Evolutionary conservation across 169 alveolate genomes (phyloP).

Genomic region (Plasmodium coatneyi): DNA sequence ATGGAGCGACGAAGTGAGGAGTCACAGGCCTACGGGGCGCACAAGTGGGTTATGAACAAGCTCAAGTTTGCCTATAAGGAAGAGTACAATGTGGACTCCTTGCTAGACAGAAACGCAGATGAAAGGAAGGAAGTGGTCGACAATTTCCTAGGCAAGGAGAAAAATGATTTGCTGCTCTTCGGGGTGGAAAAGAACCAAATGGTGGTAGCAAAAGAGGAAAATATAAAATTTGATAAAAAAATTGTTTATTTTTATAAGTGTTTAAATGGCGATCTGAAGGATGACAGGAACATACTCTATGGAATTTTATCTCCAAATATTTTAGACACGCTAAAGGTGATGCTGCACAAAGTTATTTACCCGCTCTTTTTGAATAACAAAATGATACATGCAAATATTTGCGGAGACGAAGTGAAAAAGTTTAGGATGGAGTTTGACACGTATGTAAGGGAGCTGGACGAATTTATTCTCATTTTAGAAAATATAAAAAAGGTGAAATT

Average conservation of each 20-base stretch:
- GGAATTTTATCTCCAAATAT: slow-evolving; percentile 71
- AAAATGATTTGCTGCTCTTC: slow-evolving; percentile 50
- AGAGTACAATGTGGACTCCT: slow-evolving; percentile 37
- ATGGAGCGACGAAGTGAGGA: slow-evolving; percentile 64
- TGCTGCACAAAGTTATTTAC: slow-evolving; percentile 54
- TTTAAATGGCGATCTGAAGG: slow-evolving; percentile 18
- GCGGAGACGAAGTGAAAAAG: slow-evolving; percentile 53
- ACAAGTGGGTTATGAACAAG: slow-evolving; percentile 61
- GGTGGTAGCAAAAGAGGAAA: slow-evolving; percentile 60
- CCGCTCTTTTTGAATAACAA: slow-evolving; percentile 65
- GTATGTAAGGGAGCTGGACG: slow-evolving; percentile 64
- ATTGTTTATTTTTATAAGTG: slow-evolving; percentile 62
- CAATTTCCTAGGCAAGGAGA: slow-evolving; percentile 27
- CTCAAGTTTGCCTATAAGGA: slow-evolving; percentile 58
- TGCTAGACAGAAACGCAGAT: slow-evolving; percentile 43
- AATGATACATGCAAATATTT: slow-evolving; percentile 25
- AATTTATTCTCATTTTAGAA: slow-evolving; percentile 71
- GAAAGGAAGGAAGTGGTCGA: slow-evolving; percentile 39
- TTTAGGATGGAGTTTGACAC: slow-evolving; percentile 72
- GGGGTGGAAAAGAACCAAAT: slow-evolving; percentile 44
- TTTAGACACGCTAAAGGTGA: slow-evolving; percentile 65
- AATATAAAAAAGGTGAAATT: slow-evolving; percentile 64
- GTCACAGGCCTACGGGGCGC: slow-evolving; percentile 8
- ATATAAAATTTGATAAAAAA: slow-evolving; percentile 73
- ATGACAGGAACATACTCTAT: slow-evolving; percentile 51